These are phyloP conservation scores for Fusarium anthophilum DNA, from an alignment of 2,329 filamentous ascomycete species.

Conservation along the genomic window DNA sequence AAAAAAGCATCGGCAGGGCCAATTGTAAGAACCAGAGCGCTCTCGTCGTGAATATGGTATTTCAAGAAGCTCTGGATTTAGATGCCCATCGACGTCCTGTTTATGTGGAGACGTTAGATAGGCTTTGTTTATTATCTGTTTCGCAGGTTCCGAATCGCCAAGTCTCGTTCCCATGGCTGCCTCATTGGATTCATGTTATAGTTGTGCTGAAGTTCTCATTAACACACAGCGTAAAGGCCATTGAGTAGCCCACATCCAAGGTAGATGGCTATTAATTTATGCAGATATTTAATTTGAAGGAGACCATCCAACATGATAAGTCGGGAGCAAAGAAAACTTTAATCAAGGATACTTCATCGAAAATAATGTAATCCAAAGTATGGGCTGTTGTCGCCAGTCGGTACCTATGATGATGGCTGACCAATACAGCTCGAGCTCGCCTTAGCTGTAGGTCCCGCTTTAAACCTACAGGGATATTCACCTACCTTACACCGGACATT, in stretches of 20 bases:
- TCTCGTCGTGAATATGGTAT: neutral
- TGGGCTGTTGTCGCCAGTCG: neutral
- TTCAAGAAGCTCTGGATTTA: neutral
- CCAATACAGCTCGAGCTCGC: conserved; percentile 24
- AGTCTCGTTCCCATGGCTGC: neutral
- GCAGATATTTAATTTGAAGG: neutral
- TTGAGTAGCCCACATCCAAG: neutral
- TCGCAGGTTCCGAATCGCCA: neutral
- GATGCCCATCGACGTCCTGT: neutral
- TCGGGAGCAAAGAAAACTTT: neutral
- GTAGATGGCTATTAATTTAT: no score
- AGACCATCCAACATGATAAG: neutral
- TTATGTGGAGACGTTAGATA: neutral
- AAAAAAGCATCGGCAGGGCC: neutral
- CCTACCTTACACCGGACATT: conserved; percentile 31
- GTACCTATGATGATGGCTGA: neutral
- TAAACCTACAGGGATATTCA: conserved; percentile 24
- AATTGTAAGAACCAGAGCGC: neutral
- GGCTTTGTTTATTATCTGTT: neutral
- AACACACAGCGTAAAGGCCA: neutral
- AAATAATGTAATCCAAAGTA: neutral
- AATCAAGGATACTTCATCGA: neutral
- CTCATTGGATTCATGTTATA: neutral
- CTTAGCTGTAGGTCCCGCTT: conserved; percentile 35
- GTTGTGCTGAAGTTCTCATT: neutral